These are phyloP conservation scores for Epichloe amarillans DNA, from an alignment of 2,329 filamentous ascomycete species.

Conservation along the genomic window DNA sequence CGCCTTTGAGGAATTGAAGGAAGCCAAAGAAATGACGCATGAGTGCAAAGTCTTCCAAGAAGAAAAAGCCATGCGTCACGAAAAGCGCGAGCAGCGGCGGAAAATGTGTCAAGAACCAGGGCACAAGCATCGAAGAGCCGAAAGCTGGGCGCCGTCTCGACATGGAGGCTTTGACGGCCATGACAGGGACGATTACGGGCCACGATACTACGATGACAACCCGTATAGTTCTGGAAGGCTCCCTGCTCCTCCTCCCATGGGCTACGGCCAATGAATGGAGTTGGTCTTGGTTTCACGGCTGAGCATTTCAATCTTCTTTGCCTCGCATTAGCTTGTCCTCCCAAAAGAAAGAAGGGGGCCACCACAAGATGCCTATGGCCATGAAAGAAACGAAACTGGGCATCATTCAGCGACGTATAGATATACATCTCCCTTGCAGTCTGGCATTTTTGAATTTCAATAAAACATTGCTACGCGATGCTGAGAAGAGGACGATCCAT, in stretches of 20 bases:
- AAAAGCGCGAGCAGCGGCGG: conserved; percentile 29
- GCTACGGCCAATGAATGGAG: conserved; percentile 5
- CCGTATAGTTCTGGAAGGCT: conserved; percentile 29
- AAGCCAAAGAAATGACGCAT: conserved; percentile 35
- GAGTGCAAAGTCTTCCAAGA: conserved; percentile 35
- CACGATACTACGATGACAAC: conserved; percentile 34
- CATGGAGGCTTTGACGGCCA: conserved; percentile 26
- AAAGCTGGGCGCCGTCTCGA: conserved; percentile 30
- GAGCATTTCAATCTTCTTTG: too few species aligned
- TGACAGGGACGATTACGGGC: conserved; percentile 27
- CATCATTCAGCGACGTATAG: background rate
- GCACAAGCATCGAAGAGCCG: conserved; percentile 27
- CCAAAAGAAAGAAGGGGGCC: background rate
- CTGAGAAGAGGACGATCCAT: background rate
- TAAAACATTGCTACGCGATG: background rate
- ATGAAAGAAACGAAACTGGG: background rate
- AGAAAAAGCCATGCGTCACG: conserved; percentile 36
- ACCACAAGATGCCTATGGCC: background rate
- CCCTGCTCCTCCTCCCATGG: conserved; percentile 22
- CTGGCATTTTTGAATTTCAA: background rate
- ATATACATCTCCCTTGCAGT: background rate
- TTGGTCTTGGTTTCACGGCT: background rate
- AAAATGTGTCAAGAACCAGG: conserved; percentile 14
- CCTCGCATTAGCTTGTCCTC: too few species aligned
- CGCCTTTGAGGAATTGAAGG: conserved; percentile 41